Evolutionary conservation across 2,329 filamentous ascomycete species (phyloP), one percentile per base, ranked within the genome.

Genomic region (Paraconiothyrium brasiliense): DNA sequence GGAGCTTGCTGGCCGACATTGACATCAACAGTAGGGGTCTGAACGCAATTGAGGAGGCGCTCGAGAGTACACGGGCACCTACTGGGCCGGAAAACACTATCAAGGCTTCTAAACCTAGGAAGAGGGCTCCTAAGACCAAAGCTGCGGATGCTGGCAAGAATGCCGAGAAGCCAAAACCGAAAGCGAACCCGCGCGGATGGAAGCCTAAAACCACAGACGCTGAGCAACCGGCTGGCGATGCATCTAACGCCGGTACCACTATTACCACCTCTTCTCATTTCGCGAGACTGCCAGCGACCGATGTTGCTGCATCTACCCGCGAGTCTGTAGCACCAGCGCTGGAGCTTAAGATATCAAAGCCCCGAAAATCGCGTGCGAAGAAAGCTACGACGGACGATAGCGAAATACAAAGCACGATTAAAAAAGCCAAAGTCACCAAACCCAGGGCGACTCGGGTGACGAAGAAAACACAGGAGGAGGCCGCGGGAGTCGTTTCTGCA

Each of bases 331-430:
- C 66, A 27, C 30, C 64, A 39, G 41, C 51, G 43, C 57, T 57
- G 59, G 57, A 71, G 46, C 62, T 67, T 9, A 74, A 74, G 54
- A 52, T 66, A 1, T 59, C 67, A 4, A 76, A 74, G 58, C 65
- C 72, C 47, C 66, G 73, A 44, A 77, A 77, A 54, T 69, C 70
- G 4, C 71, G 74, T 30, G 63, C 68, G 44, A 78, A 73, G 65
- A 76, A 77, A 62, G 64, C 65, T 32, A 66, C 66, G 24, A 32
- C 47, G 3, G 66, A 59, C 4, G 58, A 60, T 10, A 62, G 10
- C 39, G 70, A 66, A 16, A 50, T 65, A 55, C 65, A 66, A 30
- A 54, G 63, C n/a, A 74, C 72, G 50, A 62, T 65, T 20, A 73
- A 71, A 59, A 73, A 64, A 37, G 30, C 69, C 9, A 73, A 66